Evolutionary conservation across 2,329 filamentous ascomycete species (phyloP), one percentile per base, ranked within the genome.

Genomic region (Amylocarpus encephaloides): DNA sequence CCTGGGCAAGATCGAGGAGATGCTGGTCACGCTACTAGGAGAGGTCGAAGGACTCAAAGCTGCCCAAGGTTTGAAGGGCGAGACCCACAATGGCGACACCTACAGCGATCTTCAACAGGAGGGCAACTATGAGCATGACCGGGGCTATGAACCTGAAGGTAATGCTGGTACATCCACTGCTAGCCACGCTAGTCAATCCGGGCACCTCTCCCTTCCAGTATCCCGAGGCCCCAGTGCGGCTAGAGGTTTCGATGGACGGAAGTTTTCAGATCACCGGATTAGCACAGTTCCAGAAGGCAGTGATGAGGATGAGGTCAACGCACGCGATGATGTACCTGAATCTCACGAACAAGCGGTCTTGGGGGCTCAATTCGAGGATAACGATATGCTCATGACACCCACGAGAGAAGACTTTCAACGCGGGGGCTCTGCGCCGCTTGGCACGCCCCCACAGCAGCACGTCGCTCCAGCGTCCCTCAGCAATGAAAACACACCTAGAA

Each of bases 21-120:
- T 93, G 86, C 78, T 98, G 32, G 87, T 93, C 67, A 90, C 95
- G 65, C 78, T 98, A 18, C 80, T 98, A 16, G 86, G 83, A 45
- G 93, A 98, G 66, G 91, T 98, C 6, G 92, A 97, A 66, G 86
- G 81, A 42, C 74, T 93, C 51, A 88, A 90, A 64, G 78, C 71
- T 44, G 70, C 68, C 18, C 77, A 80, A 57, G 72, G 73, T 48
- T 64, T 70, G n/a, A 51, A 64, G 59, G 70, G 69, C 34, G 78
- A 75, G 15, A 72, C 70, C 52, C 85, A 80, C 57, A 72, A 82
- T 9, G 73, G 70, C 35, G 79, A 76, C 19, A 89, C 87, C 0
- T 83, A 83, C 36, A 86, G 90, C 53, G 82, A 86, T 58, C 68
- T 88, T 50, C 77, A 83, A 54, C 73, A 74, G 5, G 76, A 79